These are phyloP conservation scores for Xylaria sp. DNA, from an alignment of 2,329 filamentous ascomycete genomes.

Conservation along the genomic window DNA sequence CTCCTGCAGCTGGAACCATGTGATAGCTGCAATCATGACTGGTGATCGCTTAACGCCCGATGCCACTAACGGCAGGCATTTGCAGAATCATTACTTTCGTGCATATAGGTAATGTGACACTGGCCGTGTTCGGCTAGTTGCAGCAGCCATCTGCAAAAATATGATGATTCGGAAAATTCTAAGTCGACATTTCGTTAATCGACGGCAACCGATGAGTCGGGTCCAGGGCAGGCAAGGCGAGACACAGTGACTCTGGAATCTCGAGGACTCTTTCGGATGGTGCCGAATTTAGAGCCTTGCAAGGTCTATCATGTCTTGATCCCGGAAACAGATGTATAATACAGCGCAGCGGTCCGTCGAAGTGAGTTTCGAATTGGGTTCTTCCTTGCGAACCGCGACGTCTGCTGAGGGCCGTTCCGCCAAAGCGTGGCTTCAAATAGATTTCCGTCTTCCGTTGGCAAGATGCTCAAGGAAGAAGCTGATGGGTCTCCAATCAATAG, in stretches of 20 bases:
- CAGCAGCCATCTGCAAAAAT: background rate
- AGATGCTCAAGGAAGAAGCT: too few relatives aligned
- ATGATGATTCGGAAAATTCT: background rate
- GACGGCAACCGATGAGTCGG: background rate
- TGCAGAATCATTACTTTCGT: conserved; percentile 9
- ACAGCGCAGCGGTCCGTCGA: too few relatives aligned
- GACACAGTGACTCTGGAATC: background rate
- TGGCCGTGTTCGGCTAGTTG: background rate
- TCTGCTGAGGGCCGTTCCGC: too few relatives aligned
- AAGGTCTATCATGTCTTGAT: background rate
- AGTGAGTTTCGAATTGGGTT: too few relatives aligned
- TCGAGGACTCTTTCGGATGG: background rate
- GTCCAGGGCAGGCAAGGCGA: background rate
- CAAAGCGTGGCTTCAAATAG: too few relatives aligned
- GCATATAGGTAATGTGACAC: background rate
- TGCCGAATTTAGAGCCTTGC: background rate
- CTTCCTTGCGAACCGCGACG: too few relatives aligned
- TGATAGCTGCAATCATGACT: conserved; percentile 3
- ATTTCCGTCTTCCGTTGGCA: too few relatives aligned
- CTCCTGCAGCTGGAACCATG: conserved; percentile 5
- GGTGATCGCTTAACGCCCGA: conserved; percentile 1
- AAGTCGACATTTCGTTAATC: background rate
- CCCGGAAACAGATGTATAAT: background rate
- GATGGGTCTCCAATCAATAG: too few relatives aligned
- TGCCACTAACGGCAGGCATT: conserved; percentile 7